Base-by-base conservation (phyloP, 805 yeast genomes). In the Tetrapisispora pingtungensis region DNA sequence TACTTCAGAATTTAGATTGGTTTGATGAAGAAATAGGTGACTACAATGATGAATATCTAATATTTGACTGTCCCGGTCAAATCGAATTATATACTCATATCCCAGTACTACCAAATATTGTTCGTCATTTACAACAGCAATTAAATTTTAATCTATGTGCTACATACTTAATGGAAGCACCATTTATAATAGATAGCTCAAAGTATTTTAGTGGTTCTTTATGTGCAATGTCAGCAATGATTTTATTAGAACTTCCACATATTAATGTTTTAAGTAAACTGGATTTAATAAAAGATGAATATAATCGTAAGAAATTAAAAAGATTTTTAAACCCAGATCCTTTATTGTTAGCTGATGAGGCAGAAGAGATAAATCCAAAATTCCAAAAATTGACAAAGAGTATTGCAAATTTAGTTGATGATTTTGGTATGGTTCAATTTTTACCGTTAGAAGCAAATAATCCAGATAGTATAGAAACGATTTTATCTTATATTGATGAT, bases 151-250 rank as follows among this genome's bases (percentile, higher is more conserved):
- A 81, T 45, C 67, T 94, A 14, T 93, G 99, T 69, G 96, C 97
- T 20, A 78, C 96, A 0, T 93, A 93, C 64, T 67, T 93, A 38
- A 66, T 93, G 48, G 98, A 93, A 61, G 95, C 97, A 0, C 90
- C 97, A 3, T 93, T 93, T 64, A 84, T 90, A 38, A 72, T 90
- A 46, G 99, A 93, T 62, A 74, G 79, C 37, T 77, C 95, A 10
- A 94, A 94, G 65, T 93, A 88, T 64, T 93, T 93, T 62, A 82
- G 95, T 44, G 99, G 98, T 3, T 94, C 96, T 0, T 70, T 93
- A 47, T 79, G 89, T 60, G 99, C 99, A 18, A 93, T 93, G 99
- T 82, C 95, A 19, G 96, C 98, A 1, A 93, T 93, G 99, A 86
- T 93, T 26, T 70, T 93, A 47, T 71, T 93, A 42, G 99, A 93